These are phyloP conservation scores for Lachnellula subtilissima DNA, from an alignment of 2,329 filamentous ascomycete genomes.

Conservation along the genomic window DNA sequence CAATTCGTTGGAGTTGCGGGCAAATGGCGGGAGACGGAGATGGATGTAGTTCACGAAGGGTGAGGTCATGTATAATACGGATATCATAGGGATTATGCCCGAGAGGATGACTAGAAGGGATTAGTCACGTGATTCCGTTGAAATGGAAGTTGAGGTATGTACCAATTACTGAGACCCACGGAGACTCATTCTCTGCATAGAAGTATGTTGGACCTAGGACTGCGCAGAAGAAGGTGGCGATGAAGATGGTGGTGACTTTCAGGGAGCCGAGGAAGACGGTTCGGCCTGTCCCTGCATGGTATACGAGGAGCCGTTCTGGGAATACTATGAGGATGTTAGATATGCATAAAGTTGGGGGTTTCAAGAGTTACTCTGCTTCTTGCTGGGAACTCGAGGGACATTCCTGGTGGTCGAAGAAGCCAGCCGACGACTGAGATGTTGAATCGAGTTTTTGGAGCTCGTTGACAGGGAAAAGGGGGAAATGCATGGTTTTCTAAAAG, in stretches of 20 bases:
- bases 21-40: conserved; percentile 61
- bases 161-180: conserved; percentile 27
- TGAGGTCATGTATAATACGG: conserved; percentile 58
- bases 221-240: conserved; percentile 61
- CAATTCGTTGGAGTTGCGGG: conserved; percentile 54
- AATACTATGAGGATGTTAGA: conserved; percentile 35
- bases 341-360: background rate
- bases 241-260: conserved; percentile 66
- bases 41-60: conserved; percentile 72
- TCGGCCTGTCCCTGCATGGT: conserved; percentile 65
- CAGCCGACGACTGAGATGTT: background rate
- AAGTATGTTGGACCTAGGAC: conserved; percentile 48
- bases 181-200: conserved; percentile 21
- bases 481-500: background rate
- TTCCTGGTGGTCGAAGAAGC: background rate
- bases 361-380: background rate
- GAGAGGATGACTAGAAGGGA: conserved; percentile 47
- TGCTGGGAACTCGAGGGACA: background rate
- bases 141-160: background rate
- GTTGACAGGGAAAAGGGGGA: background rate
- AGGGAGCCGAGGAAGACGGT: conserved; percentile 65
- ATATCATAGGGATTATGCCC: conserved; percentile 59
- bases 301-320: conserved; percentile 62
- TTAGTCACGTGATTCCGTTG: conserved; percentile 1
- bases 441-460: background rate